phyloP scores from a whole-genome alignment of 2,329 filamentous ascomycete genomes.

The Colletotrichum karsti region DNA sequence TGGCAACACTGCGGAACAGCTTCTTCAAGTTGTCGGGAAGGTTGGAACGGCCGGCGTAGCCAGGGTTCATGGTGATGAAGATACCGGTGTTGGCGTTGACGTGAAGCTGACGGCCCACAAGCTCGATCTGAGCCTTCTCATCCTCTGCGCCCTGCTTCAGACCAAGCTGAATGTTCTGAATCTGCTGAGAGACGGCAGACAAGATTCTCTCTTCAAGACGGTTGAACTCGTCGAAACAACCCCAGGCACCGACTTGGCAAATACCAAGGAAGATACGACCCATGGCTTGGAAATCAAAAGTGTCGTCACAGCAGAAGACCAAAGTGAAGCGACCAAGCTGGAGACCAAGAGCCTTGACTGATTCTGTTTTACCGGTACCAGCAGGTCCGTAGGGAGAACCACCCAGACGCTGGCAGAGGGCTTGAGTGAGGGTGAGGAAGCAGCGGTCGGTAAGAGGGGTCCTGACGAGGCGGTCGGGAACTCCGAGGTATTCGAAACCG shows the following conservation, averaged over 20 bases:
- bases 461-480: constrained; percentile 93
- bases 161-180: constrained; percentile 98
- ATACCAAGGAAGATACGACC: constrained; percentile 99
- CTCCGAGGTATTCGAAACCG: constrained; percentile 97
- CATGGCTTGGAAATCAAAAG: constrained; percentile 99
- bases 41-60: constrained; percentile 97
- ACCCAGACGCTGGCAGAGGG: constrained; percentile 91
- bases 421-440: constrained; percentile 97
- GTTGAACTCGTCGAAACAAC: constrained; percentile 99
- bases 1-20: constrained; percentile 97
- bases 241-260: constrained; percentile 98
- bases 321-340: constrained; percentile 97
- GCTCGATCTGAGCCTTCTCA: constrained; percentile 87
- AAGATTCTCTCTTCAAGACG: constrained; percentile 97
- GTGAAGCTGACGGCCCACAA: constrained; percentile 88
- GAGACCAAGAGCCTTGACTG: constrained; percentile 95
- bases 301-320: constrained; percentile 99
- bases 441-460: constrained; percentile 98
- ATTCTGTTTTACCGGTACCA: constrained; percentile 98
- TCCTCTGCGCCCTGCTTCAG: constrained; percentile 86
- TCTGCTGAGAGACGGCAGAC: constrained; percentile 97
- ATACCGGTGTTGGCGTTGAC: constrained; percentile 96
- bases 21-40: constrained; percentile 99
- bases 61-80: constrained; percentile 99
- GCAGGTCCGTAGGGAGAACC: constrained; percentile 97